Conservation (phyloP, 768 basidiomycete species). For the Trametes coccinea region DNA sequence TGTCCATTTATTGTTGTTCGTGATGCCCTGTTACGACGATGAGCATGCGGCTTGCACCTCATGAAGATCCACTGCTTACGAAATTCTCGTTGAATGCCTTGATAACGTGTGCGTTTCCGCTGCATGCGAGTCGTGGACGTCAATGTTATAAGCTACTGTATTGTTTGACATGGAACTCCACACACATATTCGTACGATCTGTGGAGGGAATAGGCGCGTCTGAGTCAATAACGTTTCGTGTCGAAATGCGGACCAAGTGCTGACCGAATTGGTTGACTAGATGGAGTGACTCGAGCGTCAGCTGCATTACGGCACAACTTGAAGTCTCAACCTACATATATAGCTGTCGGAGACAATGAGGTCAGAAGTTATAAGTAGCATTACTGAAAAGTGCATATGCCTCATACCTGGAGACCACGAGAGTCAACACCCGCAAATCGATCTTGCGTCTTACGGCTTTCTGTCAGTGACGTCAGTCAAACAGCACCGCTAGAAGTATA, state of each 20-base stretch:
- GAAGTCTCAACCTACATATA: constrained; percentile 37
- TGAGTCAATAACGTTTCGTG: neutral
- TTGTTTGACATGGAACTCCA: neutral
- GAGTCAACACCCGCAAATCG: constrained; percentile 49
- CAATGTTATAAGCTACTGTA: neutral
- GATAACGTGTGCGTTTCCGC: constrained; percentile 59
- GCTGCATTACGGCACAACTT: neutral
- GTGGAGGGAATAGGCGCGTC: neutral
- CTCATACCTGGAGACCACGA: constrained; percentile 50
- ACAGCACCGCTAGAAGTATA: too few species aligned
- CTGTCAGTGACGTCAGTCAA: constrained; percentile 26
- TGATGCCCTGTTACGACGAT: constrained; percentile 41
- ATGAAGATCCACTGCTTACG: constrained; percentile 33
- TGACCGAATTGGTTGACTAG: constrained; percentile 29
- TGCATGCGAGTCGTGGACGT: constrained; percentile 21
- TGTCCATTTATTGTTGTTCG: constrained; percentile 56
- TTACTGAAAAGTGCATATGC: neutral
- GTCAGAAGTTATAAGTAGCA: too few species aligned
- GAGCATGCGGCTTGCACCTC: neutral
- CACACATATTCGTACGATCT: constrained; percentile 62
- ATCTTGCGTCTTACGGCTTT: constrained; percentile 49
- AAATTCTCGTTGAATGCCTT: constrained; percentile 53
- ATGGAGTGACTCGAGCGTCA: neutral
- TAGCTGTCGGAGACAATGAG: constrained; percentile 34
- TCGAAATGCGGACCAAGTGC: neutral